These are phyloP conservation scores for Bauhinia variegata DNA, from an alignment of 306 rosid genomes.

Conservation along the genomic window DNA sequence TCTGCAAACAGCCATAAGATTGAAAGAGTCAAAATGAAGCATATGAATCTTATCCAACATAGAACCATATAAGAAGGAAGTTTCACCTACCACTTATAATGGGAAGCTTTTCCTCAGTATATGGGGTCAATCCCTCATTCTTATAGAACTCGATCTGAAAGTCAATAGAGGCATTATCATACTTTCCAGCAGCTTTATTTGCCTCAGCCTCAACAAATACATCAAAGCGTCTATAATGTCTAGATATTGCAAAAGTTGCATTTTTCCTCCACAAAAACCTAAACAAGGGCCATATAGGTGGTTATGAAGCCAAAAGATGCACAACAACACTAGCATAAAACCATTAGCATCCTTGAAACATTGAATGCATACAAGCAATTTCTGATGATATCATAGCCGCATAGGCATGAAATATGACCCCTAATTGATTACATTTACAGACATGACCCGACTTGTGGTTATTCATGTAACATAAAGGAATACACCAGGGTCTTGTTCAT, in stretches of 20 bases:
- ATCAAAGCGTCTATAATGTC: slow-evolving; percentile 92
- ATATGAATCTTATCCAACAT: slow-evolving; percentile 24
- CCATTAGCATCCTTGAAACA: slow-evolving; percentile 3
- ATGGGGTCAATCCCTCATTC: slow-evolving; percentile 87
- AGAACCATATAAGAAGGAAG: not conserved
- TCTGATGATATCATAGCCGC: slow-evolving; percentile 4
- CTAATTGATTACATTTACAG: slow-evolving; percentile 14
- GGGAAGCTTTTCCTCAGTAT: slow-evolving; percentile 88
- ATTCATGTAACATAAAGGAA: not conserved
- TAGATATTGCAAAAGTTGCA: slow-evolving; percentile 91
- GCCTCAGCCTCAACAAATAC: slow-evolving; percentile 95
- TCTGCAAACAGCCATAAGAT: slow-evolving; percentile 61
- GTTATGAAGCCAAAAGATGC: slow-evolving; percentile 19
- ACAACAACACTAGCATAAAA: slow-evolving; percentile 1
- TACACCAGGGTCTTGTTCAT: slow-evolving; percentile 13
- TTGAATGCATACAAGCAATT: slow-evolving; percentile 28
- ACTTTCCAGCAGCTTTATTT: slow-evolving; percentile 92
- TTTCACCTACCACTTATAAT: slow-evolving; percentile 79
- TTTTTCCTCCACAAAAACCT: slow-evolving; percentile 98
- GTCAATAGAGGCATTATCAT: slow-evolving; percentile 83
- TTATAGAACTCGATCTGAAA: slow-evolving; percentile 83
- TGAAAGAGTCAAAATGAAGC: slow-evolving; percentile 8
- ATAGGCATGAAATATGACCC: slow-evolving; percentile 19
- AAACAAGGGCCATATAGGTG: slow-evolving; percentile 15
- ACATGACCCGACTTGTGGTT: slow-evolving; percentile 8